Evolutionary conservation across 2,329 filamentous ascomycete species (phyloP).

Genomic region (Aspergillus oerlinghausenensis): DNA sequence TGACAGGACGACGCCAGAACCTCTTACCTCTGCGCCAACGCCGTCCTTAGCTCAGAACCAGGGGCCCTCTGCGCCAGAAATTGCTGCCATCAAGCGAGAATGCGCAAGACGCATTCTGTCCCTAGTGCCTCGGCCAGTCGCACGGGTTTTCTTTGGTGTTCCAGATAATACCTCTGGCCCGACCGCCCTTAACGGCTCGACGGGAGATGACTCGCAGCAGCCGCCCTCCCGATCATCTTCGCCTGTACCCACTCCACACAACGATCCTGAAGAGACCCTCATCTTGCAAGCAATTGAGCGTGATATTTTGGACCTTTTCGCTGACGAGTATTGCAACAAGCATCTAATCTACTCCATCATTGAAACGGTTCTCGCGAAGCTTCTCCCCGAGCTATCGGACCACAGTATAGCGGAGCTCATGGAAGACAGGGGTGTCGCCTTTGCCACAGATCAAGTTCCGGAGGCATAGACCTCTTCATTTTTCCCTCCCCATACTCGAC

Average conservation of each 20-base stretch:
- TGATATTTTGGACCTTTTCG: conserved; percentile 66
- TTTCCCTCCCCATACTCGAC: neutral
- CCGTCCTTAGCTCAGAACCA: conserved; percentile 14
- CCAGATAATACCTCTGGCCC: conserved; percentile 5
- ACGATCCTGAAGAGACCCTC: conserved; percentile 40
- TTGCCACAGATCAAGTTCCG: conserved; percentile 13
- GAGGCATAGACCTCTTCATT: neutral
- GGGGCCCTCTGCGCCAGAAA: conserved; percentile 25
- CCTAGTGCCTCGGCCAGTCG: conserved; percentile 41
- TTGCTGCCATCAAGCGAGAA: conserved; percentile 40
- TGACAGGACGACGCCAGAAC: conserved; percentile 16
- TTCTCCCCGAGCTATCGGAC: conserved; percentile 79
- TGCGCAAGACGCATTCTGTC: conserved; percentile 41
- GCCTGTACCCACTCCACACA: conserved; percentile 1
- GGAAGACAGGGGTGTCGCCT: conserved; percentile 59
- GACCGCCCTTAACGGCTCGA: neutral
- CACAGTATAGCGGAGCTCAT: conserved; percentile 67
- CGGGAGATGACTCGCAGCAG: neutral
- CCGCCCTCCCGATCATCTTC: conserved; percentile 6
- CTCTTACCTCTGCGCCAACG: conserved; percentile 8
- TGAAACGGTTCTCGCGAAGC: conserved; percentile 72
- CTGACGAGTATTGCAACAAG: conserved; percentile 85
- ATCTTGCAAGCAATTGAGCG: conserved; percentile 58
- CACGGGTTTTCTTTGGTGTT: conserved; percentile 41
- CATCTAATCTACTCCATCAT: conserved; percentile 79